Conservation (phyloP, 805 yeast genomes). For the Hagleromyces aurorensis region DNA sequence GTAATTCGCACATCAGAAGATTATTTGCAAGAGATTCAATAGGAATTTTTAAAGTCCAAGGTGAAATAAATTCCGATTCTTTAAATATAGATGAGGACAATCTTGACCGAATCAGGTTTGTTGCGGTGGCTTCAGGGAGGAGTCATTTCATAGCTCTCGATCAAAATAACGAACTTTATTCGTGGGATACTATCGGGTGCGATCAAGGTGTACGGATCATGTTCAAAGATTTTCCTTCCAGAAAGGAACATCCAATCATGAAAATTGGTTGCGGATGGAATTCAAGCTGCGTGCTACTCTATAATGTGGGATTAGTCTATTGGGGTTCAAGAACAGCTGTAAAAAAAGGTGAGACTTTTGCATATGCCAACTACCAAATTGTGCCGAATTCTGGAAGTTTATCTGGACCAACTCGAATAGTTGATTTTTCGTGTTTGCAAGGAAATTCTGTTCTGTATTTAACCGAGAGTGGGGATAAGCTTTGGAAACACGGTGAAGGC, state of each 20-base stretch:
- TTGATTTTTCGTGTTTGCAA: slow-evolving; percentile 46
- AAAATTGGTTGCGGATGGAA: slow-evolving; percentile 65
- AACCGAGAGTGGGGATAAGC: slow-evolving; percentile 36
- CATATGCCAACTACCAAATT: slow-evolving; percentile 35
- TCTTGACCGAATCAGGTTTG: slow-evolving; percentile 30
- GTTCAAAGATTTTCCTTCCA: slow-evolving; percentile 29
- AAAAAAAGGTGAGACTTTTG: slow-evolving; percentile 23
- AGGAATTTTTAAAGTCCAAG: slow-evolving; percentile 15
- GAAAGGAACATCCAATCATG: slow-evolving; percentile 29
- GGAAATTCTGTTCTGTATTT: slow-evolving; percentile 45
- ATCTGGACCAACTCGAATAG: slow-evolving; percentile 31
- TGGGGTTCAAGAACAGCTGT: slow-evolving; percentile 41
- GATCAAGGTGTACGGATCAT: slow-evolving; percentile 37
- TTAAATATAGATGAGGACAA: slow-evolving; percentile 12
- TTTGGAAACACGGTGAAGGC: slow-evolving; percentile 28
- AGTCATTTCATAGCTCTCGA: slow-evolving; percentile 57
- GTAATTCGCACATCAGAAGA: slow-evolving; percentile 23
- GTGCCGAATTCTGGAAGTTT: slow-evolving; percentile 36
- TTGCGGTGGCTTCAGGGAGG: slow-evolving; percentile 54
- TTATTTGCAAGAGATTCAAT: slow-evolving; percentile 25
- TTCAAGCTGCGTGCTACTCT: slow-evolving; percentile 42
- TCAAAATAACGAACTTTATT: slow-evolving; percentile 39
- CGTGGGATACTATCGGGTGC: slow-evolving; percentile 49
- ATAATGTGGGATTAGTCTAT: slow-evolving; percentile 45
- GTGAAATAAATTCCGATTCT: slow-evolving; percentile 4